Percentiles rank a stretch among this genome's conserved stretches.
Conservation (phyloP, 176 grass and related monocot species). For the Oryza longistaminata region DNA sequence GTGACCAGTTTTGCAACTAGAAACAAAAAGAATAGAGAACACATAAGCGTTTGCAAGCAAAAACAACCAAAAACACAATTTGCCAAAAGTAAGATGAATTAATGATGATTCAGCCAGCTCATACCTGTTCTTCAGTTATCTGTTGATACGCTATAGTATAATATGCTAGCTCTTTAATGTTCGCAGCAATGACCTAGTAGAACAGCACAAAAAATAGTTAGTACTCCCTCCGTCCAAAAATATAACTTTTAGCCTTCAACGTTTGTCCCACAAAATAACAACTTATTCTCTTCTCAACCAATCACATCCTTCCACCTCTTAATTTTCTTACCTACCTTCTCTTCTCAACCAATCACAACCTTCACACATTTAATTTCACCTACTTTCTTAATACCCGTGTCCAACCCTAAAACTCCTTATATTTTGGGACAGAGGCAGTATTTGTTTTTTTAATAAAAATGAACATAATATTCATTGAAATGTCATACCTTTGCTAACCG, state of each 20-base stretch:
- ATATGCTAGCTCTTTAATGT: conserved; percentile 81
- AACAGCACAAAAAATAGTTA: conserved; percentile 21
- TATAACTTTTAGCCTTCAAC: too few relatives aligned
- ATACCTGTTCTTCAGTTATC: conserved; percentile 95
- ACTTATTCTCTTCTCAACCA: too few relatives aligned
- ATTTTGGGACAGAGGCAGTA: too few relatives aligned
- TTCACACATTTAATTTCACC: too few relatives aligned
- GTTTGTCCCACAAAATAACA: too few relatives aligned
- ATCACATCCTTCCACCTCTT: too few relatives aligned
- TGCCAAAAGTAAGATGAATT: neutral
- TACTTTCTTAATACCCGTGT: too few relatives aligned
- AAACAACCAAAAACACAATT: conserved; percentile 19
- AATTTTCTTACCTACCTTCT: too few relatives aligned
- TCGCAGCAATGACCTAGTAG: conserved; percentile 61
- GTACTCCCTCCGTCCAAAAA: too few relatives aligned
- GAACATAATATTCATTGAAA: conserved; percentile 4
- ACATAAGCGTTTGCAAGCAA: conserved; percentile 24
- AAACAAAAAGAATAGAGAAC: conserved; percentile 31
- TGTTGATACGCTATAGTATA: conserved; percentile 84
- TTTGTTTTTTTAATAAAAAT: conserved; percentile 28
- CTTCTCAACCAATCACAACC: too few relatives aligned
- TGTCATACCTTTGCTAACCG: conserved; percentile 78
- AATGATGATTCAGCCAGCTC: conserved; percentile 6
- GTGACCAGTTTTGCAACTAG: conserved; percentile 78
- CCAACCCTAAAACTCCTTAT: too few relatives aligned